Evolutionary conservation across 306 rosid species (phyloP).

Genomic region (Notholithocarpus densiflorus): DNA sequence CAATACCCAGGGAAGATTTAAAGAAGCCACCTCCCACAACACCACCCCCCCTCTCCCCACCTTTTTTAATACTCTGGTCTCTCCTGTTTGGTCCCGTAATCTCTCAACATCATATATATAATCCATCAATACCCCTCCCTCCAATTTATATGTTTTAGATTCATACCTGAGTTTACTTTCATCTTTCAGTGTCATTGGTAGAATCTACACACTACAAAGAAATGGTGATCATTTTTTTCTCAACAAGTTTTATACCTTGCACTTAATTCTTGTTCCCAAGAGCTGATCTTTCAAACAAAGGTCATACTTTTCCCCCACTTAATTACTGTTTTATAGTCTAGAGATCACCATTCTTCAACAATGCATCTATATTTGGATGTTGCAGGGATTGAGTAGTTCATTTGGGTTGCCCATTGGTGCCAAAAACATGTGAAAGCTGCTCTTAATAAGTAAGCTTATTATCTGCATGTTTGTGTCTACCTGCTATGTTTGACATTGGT

Average conservation of each 20-base stretch:
- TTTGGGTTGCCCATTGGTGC: constrained; percentile 52
- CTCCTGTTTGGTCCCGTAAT: too few species aligned
- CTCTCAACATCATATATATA: neutral
- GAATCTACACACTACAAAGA: neutral
- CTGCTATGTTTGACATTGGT: constrained; percentile 23
- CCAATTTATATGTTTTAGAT: neutral
- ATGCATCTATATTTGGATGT: constrained; percentile 69
- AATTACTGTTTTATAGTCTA: constrained; percentile 37
- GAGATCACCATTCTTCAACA: constrained; percentile 51
- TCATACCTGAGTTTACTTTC: neutral
- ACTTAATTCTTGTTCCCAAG: constrained; percentile 7
- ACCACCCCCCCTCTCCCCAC: accelerated
- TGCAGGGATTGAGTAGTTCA: constrained; percentile 55
- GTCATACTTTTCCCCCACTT: neutral
- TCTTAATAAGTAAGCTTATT: constrained; percentile 53
- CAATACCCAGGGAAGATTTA: neutral
- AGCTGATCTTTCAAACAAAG: constrained; percentile 16
- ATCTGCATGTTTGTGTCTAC: constrained; percentile 35
- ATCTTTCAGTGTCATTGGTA: neutral
- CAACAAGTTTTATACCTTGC: constrained; percentile 9
- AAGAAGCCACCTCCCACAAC: neutral
- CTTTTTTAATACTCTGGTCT: too few species aligned
- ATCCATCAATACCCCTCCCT: neutral
- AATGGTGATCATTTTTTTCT: neutral
- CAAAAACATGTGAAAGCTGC: constrained; percentile 64